These are phyloP conservation scores for Dalbergia cultrata DNA, from an alignment of 306 rosid genomes.

Conservation along the genomic window DNA sequence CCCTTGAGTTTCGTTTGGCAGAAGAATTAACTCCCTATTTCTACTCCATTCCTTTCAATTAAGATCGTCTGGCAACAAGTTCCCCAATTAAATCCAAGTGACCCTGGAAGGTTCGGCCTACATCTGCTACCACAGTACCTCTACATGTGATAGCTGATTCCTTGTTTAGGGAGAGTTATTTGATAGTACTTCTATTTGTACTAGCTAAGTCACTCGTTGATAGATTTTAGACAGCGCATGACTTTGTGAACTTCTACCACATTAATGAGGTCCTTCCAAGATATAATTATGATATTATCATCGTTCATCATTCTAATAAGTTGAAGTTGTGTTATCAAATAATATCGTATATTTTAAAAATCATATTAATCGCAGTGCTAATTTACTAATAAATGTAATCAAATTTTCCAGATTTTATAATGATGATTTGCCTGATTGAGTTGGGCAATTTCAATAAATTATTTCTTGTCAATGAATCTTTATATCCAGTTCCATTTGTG, in stretches of 20 bases:
- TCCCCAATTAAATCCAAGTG: constrained; percentile 31
- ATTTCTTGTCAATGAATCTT: background rate
- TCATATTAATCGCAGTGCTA: background rate
- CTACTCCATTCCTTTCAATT: constrained; percentile 45
- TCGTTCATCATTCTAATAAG: background rate
- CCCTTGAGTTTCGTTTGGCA: constrained; percentile 23
- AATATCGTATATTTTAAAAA: background rate
- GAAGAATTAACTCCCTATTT: constrained; percentile 41
- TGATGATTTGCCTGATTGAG: too few relatives aligned
- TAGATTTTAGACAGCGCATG: background rate
- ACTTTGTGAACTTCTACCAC: constrained; percentile 22
- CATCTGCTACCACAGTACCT: constrained; percentile 49
- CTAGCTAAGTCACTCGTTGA: background rate
- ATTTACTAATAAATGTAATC: background rate
- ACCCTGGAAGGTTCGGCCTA: constrained; percentile 36
- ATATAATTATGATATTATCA: background rate
- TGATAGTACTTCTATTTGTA: constrained; percentile 20
- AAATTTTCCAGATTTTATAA: too few relatives aligned
- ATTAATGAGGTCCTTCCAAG: constrained; percentile 22
- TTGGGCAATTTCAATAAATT: background rate
- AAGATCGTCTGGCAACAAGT: constrained; percentile 34
- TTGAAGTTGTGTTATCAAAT: background rate
- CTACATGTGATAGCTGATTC: constrained; percentile 24
- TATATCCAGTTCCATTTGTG: background rate
- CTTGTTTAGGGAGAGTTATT: constrained; percentile 39